These are phyloP conservation scores for Fomitopsis serialis DNA, from an alignment of 768 basidiomycete genomes.

Conservation along the genomic window DNA sequence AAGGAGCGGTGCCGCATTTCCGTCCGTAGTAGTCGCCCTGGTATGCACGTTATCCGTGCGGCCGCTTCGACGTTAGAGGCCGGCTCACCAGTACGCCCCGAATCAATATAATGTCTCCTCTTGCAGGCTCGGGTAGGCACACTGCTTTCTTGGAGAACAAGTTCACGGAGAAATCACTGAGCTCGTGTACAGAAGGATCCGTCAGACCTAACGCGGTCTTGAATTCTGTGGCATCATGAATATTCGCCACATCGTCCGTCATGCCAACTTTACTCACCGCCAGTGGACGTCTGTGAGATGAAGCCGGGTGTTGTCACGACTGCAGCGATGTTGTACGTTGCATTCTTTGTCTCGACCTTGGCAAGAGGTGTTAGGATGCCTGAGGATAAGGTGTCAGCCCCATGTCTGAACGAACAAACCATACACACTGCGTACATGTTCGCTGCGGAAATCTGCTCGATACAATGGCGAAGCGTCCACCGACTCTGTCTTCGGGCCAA, in stretches of 20 bases:
- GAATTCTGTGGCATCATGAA: conserved; percentile 38
- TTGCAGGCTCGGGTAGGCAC: conserved; percentile 45
- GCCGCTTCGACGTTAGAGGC: not conserved
- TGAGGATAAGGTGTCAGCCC: not conserved
- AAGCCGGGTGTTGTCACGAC: conserved; percentile 20
- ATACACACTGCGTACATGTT: no score
- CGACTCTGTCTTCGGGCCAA: no score
- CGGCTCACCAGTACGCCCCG: conserved; percentile 11
- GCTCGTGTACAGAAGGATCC: conserved; percentile 46
- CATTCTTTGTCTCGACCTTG: conserved; percentile 1
- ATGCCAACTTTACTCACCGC: conserved; percentile 18
- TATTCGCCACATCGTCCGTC: not conserved
- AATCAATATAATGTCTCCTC: conserved; percentile 38
- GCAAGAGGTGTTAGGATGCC: conserved; percentile 7
- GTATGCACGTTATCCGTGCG: not conserved
- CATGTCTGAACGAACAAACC: no score
- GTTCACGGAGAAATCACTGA: conserved; percentile 33
- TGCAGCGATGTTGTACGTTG: conserved; percentile 25
- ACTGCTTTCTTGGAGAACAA: conserved; percentile 47
- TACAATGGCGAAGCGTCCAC: no score
- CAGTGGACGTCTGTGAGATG: conserved; percentile 15
- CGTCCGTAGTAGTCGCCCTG: conserved; percentile 33
- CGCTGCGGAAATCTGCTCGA: no score
- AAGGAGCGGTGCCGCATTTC: conserved; percentile 36
- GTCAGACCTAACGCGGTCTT: conserved; percentile 38